Evolutionary conservation across 2,329 filamentous ascomycete species (phyloP).

Genomic region (Botrytis medusae): DNA sequence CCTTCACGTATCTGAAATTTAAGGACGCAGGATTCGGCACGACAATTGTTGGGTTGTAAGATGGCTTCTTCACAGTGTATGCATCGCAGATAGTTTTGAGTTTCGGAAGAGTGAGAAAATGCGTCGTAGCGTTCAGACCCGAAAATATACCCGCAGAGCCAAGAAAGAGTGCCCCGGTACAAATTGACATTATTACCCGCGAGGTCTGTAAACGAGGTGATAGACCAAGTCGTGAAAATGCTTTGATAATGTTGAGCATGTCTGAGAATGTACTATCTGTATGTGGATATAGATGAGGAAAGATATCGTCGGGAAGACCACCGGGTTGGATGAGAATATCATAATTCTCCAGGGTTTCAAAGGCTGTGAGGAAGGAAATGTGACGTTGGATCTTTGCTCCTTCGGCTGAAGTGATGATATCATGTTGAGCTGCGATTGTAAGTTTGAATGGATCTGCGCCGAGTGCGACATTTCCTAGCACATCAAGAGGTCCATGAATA

Average conservation of each 20-base stretch:
- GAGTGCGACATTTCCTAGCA: conserved; percentile 14
- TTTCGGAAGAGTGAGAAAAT: conserved; percentile 75
- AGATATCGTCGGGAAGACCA: conserved; percentile 58
- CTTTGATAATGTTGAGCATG: conserved; percentile 69
- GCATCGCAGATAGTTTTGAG: conserved; percentile 64
- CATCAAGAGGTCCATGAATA: conserved; percentile 17
- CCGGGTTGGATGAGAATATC: conserved; percentile 78
- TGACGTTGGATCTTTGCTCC: conserved; percentile 13
- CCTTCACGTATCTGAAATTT: conserved; percentile 20
- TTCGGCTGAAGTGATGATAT: conserved; percentile 11
- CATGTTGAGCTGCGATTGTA: conserved; percentile 18
- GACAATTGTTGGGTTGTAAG: neutral
- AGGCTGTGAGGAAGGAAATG: conserved; percentile 74
- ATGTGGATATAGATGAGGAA: conserved; percentile 40
- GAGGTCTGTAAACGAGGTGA: conserved; percentile 65
- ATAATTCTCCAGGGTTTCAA: conserved; percentile 59
- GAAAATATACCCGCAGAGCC: conserved; percentile 74
- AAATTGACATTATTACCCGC: conserved; percentile 76
- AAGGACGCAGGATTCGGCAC: conserved; percentile 14
- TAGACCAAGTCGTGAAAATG: conserved; percentile 77
- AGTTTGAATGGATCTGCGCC: conserved; percentile 15
- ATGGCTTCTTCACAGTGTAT: conserved; percentile 2
- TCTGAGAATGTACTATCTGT: conserved; percentile 59
- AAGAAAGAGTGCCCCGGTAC: conserved; percentile 76
- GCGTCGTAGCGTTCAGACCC: conserved; percentile 78